Evolutionary conservation across 768 basidiomycete species (phyloP).

Genomic region (Calocybe indica): DNA sequence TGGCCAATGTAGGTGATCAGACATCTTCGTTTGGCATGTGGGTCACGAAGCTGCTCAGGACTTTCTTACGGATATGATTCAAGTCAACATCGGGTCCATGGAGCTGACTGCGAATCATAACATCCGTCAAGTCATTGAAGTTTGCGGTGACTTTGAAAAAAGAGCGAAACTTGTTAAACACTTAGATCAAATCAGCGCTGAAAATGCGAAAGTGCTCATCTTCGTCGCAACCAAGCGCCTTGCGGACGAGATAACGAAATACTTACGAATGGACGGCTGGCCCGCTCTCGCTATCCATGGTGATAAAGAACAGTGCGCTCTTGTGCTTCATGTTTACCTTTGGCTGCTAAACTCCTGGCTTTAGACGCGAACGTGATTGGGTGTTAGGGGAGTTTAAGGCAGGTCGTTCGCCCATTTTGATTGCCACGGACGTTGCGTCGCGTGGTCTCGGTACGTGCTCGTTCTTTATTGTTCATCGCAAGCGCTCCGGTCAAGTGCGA

Average conservation of each 20-base stretch:
- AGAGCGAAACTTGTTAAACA: constrained; percentile 94
- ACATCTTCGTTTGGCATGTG: neutral
- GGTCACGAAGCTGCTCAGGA: constrained; percentile 45
- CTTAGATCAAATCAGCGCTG: constrained; percentile 90
- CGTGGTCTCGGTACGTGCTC: constrained; percentile 97
- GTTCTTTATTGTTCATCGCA: constrained; percentile 44
- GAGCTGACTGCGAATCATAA: constrained; percentile 98
- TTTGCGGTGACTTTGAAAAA: constrained; percentile 97
- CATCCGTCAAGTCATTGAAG: constrained; percentile 92
- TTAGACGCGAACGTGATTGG: constrained; percentile 97
- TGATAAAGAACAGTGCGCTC: constrained; percentile 92
- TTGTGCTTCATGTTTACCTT: neutral
- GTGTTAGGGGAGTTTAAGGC: constrained; percentile 98
- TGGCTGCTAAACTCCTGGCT: constrained; percentile 1
- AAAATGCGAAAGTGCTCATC: constrained; percentile 98
- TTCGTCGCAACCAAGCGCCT: constrained; percentile 98
- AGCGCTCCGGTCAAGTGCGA: constrained; percentile 32
- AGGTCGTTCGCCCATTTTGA: constrained; percentile 93
- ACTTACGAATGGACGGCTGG: constrained; percentile 97
- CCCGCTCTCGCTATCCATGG: constrained; percentile 99
- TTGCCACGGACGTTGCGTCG: constrained; percentile 98
- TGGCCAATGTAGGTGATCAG: constrained; percentile 63
- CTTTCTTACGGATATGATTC: constrained; percentile 94
- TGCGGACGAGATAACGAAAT: constrained; percentile 98
- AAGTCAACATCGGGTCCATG: constrained; percentile 98